A percentile compares a stretch with the other conserved stretches of the same genome.
phyloP scores from a whole-genome alignment of 305 asterid genomes.

The Fraxinus albicans region DNA sequence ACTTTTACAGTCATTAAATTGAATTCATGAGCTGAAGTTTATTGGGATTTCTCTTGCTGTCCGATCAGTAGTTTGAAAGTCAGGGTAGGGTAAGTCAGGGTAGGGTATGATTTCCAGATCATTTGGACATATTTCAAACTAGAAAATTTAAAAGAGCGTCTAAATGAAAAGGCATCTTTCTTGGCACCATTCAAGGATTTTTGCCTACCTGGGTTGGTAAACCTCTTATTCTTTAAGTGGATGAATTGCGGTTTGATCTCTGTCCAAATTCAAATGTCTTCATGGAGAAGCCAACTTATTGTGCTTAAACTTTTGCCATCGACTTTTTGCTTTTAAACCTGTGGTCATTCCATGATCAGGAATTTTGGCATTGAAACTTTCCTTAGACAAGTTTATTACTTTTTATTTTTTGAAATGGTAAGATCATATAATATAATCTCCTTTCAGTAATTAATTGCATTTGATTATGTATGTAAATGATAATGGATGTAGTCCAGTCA shows the following conservation, averaged over 20 bases:
- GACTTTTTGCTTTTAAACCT: constrained; percentile 1
- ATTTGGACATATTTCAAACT: constrained; percentile 18
- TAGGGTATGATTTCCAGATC: neutral
- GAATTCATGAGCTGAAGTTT: neutral
- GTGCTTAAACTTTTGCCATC: constrained; percentile 16
- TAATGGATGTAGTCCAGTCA: neutral
- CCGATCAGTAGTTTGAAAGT: neutral
- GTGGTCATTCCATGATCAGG: constrained; percentile 19
- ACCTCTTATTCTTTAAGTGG: neutral
- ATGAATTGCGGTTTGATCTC: constrained; percentile 14
- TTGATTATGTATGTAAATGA: constrained; percentile 1
- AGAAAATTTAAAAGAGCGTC: neutral
- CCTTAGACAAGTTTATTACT: neutral
- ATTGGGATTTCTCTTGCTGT: neutral
- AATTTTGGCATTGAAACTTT: neutral
- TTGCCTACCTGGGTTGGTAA: neutral
- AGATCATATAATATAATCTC: neutral
- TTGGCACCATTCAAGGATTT: neutral
- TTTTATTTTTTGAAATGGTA: neutral
- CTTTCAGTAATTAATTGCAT: constrained; percentile 7
- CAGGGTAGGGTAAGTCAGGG: neutral
- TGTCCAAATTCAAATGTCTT: constrained; percentile 15
- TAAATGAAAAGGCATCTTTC: neutral
- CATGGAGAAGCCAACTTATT: constrained; percentile 12
- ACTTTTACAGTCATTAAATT: neutral